Conservation (phyloP, 2,329 filamentous ascomycete genomes). For the Didymella sp. region DNA sequence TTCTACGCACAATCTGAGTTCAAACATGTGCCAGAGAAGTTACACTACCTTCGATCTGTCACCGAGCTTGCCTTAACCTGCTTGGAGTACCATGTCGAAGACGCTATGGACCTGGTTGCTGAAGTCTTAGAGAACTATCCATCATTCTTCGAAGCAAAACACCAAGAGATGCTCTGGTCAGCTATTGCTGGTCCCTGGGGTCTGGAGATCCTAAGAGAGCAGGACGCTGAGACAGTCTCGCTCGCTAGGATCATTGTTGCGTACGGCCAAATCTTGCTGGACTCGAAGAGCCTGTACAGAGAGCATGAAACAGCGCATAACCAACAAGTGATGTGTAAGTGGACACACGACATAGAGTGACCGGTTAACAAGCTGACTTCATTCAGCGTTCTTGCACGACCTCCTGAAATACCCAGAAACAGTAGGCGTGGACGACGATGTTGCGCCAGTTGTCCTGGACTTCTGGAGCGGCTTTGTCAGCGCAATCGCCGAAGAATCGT, state of each 20-base stretch:
- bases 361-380: conserved; percentile 13
- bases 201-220: conserved; percentile 45
- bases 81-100: conserved; percentile 62
- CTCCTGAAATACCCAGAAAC: conserved; percentile 71
- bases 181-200: conserved; percentile 46
- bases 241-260: conserved; percentile 48
- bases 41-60: conserved; percentile 66
- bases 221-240: conserved; percentile 45
- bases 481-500: conserved; percentile 64
- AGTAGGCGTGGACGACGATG: conserved; percentile 74
- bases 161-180: conserved; percentile 44
- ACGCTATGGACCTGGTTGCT: conserved; percentile 48
- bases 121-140: conserved; percentile 48
- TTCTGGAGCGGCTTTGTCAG: conserved; percentile 84
- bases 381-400: conserved; percentile 62
- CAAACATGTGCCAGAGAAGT: conserved; percentile 62
- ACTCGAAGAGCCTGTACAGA: conserved; percentile 55
- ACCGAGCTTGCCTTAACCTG: conserved; percentile 67
- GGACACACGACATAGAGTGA: neutral
- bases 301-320: conserved; percentile 49
- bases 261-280: conserved; percentile 45
- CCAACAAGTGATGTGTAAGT: conserved; percentile 48
- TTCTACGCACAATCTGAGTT: conserved; percentile 73
- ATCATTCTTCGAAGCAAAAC: conserved; percentile 44
- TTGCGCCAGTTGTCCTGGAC: conserved; percentile 76